Conservation (phyloP, 768 basidiomycete genomes). For the Mycena crocata region DNA sequence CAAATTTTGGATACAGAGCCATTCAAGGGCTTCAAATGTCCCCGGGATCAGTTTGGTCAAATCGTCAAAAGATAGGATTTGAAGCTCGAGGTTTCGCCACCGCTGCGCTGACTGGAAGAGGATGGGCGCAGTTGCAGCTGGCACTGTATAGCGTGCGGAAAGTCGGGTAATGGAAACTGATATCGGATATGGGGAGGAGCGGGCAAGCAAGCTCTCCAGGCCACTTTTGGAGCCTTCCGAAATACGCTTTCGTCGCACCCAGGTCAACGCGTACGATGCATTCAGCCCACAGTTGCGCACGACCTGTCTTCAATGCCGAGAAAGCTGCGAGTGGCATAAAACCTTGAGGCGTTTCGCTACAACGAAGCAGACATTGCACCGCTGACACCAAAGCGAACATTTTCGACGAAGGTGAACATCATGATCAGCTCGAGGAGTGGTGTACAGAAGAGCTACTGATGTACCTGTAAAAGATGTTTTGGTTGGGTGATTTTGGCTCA, state of each 20-base stretch:
- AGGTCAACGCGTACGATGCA: neutral
- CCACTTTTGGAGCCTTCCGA: neutral
- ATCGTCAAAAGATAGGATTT: neutral
- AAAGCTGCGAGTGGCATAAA: conserved; percentile 12
- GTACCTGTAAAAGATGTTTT: too few relatives aligned
- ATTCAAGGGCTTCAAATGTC: conserved; percentile 10
- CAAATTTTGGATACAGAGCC: neutral
- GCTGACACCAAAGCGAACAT: too few relatives aligned
- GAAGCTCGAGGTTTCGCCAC: neutral
- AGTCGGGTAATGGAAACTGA: neutral
- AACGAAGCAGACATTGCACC: too few relatives aligned
- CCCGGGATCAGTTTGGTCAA: neutral
- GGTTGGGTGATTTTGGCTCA: too few relatives aligned
- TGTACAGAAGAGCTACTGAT: too few relatives aligned
- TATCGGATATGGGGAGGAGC: conserved; percentile 9
- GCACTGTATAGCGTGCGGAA: too few relatives aligned
- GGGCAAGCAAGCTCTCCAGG: conserved; percentile 1
- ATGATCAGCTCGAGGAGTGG: too few relatives aligned
- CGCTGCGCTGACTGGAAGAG: neutral
- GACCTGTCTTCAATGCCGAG: conserved; percentile 11
- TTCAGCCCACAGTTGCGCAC: conserved; percentile 17
- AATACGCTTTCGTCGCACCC: too few relatives aligned
- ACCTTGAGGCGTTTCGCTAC: neutral
- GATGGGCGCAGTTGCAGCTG: neutral
- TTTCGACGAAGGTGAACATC: too few relatives aligned